Conservation (phyloP, 495 filamentous ascomycete genomes). For the Evansstolkia leycettana region DNA sequence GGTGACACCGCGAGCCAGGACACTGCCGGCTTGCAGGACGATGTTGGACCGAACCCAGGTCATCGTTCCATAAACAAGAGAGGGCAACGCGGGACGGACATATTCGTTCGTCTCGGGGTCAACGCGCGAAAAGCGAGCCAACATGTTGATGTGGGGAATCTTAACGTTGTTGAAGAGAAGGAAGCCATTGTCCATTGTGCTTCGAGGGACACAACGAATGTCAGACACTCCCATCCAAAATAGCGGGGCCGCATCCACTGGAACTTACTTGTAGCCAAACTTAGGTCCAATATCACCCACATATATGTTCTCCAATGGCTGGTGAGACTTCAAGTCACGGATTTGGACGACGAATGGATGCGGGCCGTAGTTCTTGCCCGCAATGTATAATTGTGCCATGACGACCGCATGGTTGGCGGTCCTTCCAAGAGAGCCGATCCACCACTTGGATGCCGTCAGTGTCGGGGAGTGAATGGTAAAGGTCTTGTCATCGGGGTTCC, state of each 20-base stretch:
- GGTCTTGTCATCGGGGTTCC: conserved; percentile 53
- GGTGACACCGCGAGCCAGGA: conserved; percentile 61
- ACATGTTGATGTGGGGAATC: conserved; percentile 57
- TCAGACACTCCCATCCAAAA: background rate
- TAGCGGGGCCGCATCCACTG: background rate
- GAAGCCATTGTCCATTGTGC: conserved; percentile 68
- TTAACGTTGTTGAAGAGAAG: conserved; percentile 59
- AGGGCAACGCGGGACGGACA: conserved; percentile 46
- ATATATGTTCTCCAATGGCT: conserved; percentile 55
- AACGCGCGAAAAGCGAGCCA: conserved; percentile 50
- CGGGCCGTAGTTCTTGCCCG: conserved; percentile 52
- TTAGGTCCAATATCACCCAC: conserved; percentile 68
- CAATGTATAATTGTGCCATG: conserved; percentile 57
- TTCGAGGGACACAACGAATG: too few relatives aligned
- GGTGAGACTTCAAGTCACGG: conserved; percentile 55
- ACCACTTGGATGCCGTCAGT: conserved; percentile 64
- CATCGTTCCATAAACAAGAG: conserved; percentile 58
- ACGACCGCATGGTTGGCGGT: conserved; percentile 65
- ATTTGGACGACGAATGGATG: conserved; percentile 70
- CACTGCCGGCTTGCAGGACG: conserved; percentile 51
- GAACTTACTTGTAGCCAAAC: conserved; percentile 47
- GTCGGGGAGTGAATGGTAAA: conserved; percentile 58
- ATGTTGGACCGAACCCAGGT: conserved; percentile 63
- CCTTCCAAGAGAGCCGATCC: conserved; percentile 63
- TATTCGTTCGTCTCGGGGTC: conserved; percentile 51